Percentiles rank a stretch among this genome's conserved stretches.
Evolutionary conservation across 2,329 filamentous ascomycete species (phyloP).

Genomic region (Meredithiella fracta): DNA sequence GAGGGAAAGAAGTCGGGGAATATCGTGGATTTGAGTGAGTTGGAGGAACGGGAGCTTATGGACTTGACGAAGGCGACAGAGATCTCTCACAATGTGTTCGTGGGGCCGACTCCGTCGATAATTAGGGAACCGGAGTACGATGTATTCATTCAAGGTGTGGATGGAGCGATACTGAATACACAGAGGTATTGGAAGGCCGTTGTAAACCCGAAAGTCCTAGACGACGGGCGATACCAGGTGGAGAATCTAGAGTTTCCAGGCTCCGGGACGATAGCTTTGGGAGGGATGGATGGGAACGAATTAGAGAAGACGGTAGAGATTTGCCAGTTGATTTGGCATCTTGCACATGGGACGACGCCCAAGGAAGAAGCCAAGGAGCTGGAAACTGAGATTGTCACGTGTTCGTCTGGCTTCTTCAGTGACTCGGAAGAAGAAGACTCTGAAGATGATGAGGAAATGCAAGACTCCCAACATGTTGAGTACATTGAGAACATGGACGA

Average conservation of each 20-base stretch:
- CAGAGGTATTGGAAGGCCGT: conserved; percentile 32
- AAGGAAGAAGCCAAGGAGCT: conserved; percentile 20
- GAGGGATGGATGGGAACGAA: conserved; percentile 67
- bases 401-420: conserved; percentile 17
- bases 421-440: background rate
- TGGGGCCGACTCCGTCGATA: conserved; percentile 67
- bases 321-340: conserved; percentile 75
- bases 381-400: background rate
- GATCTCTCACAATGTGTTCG: conserved; percentile 76
- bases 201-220: conserved; percentile 27
- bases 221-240: background rate
- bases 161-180: conserved; percentile 61
- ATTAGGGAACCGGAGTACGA: conserved; percentile 54
- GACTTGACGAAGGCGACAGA: conserved; percentile 79
- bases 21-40: conserved; percentile 75
- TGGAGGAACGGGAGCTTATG: conserved; percentile 85
- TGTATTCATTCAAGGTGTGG: conserved; percentile 74
- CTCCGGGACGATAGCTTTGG: conserved; percentile 65
- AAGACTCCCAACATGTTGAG: conserved; percentile 17
- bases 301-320: conserved; percentile 72
- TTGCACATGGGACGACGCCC: conserved; percentile 49
- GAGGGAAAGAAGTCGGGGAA: conserved; percentile 54
- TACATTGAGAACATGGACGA: conserved; percentile 15
- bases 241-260: conserved; percentile 65
- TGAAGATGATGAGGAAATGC: conserved; percentile 17